phyloP scores from a whole-genome alignment of 2,329 filamentous ascomycete species.

The Graphium sp. region DNA sequence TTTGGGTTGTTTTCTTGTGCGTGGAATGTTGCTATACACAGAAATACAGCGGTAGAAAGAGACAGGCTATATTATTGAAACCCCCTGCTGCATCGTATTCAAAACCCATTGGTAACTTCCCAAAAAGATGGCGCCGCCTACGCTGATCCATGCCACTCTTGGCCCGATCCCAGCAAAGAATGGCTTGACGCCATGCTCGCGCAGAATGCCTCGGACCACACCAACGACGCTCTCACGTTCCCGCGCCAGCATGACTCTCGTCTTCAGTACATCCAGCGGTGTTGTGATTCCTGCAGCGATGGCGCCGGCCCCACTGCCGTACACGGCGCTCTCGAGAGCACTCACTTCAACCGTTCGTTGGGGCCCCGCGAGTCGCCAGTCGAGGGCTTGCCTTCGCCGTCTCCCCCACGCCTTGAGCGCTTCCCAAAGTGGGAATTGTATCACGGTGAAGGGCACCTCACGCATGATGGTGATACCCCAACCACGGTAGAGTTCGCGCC shows the following conservation, averaged over 20 bases:
- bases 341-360: constrained; percentile 23
- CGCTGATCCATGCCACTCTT: constrained; percentile 84
- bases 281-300: constrained; percentile 81
- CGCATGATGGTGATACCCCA: constrained; percentile 86
- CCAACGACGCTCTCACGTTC: constrained; percentile 40
- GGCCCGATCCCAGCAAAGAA: constrained; percentile 70
- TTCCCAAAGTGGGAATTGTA: constrained; percentile 97
- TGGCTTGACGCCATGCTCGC: constrained; percentile 44
- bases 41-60: neutral
- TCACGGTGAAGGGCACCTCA: constrained; percentile 92
- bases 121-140: constrained; percentile 85
- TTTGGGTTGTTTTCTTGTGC: too few species aligned
- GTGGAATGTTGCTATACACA: too few species aligned
- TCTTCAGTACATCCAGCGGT: constrained; percentile 92
- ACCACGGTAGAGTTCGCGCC: constrained; percentile 77
- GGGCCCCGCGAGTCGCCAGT: constrained; percentile 4
- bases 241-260: constrained; percentile 78
- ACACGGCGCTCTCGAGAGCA: constrained; percentile 65
- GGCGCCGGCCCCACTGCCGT: constrained; percentile 70
- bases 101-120: constrained; percentile 84
- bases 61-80: neutral
- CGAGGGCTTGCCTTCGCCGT: constrained; percentile 15
- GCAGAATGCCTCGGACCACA: constrained; percentile 48
- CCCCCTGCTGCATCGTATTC: constrained; percentile 42
- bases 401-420: constrained; percentile 61